Evolutionary conservation across 1,139 yeast genomes (phyloP).

Genomic region (Yamadazyma epiphylla): DNA sequence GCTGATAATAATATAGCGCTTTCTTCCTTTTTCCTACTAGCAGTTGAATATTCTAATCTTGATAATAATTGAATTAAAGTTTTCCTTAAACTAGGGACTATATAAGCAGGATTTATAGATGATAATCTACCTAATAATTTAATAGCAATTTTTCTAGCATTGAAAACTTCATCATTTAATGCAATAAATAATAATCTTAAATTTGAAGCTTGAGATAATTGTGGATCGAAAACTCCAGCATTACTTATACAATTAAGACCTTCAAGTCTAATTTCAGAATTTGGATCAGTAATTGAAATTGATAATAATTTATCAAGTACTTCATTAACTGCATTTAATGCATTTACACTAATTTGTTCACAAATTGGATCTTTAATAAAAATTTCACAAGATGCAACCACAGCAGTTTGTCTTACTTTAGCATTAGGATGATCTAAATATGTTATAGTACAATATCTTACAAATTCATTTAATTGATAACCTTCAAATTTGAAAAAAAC

Average conservation of each 20-base stretch:
- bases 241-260: conserved; percentile 62
- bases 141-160: conserved; percentile 77
- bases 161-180: conserved; percentile 84
- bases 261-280: conserved; percentile 76
- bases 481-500: conserved; percentile 72
- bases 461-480: conserved; percentile 80
- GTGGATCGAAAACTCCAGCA: conserved; percentile 81
- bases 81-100: conserved; percentile 87
- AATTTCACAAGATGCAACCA: conserved; percentile 78
- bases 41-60: conserved; percentile 74
- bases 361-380: conserved; percentile 81
- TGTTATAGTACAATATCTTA: conserved; percentile 73
- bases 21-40: conserved; percentile 80
- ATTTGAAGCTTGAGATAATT: conserved; percentile 89
- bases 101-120: conserved; percentile 87
- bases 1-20: conserved; percentile 74
- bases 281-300: conserved; percentile 87
- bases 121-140: conserved; percentile 80
- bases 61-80: conserved; percentile 82
- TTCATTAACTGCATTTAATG: conserved; percentile 79
- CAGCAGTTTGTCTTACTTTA: conserved; percentile 79
- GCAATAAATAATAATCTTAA: conserved; percentile 84
- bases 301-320: conserved; percentile 78
- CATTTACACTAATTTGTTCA: conserved; percentile 78
- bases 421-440: conserved; percentile 80